Evolutionary conservation across 495 filamentous ascomycete species (phyloP).

Genomic region (Sphaerosporella brunnea): DNA sequence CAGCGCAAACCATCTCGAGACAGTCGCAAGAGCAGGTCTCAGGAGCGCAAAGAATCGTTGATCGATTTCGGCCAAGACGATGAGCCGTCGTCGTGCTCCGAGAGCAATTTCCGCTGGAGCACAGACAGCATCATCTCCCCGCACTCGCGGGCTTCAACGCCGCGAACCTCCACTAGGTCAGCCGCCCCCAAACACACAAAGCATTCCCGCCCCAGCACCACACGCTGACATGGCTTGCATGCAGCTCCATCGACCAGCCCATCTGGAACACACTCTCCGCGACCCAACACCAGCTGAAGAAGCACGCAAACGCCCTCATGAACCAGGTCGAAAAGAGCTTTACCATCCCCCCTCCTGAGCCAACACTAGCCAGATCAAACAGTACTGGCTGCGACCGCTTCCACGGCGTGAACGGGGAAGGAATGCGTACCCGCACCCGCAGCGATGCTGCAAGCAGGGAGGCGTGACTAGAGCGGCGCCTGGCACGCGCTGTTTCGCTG

Average conservation of each 20-base stretch:
- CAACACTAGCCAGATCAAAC: background rate
- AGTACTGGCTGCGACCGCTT: background rate
- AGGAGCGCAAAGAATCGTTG: slow-evolving; percentile 13
- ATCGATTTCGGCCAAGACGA: slow-evolving; percentile 18
- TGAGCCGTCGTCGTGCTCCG: slow-evolving; percentile 1
- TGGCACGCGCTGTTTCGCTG: background rate
- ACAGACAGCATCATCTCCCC: slow-evolving; percentile 10
- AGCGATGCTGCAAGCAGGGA: no score
- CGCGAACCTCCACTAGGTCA: slow-evolving; percentile 7
- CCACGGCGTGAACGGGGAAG: no score
- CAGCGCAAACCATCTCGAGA: background rate
- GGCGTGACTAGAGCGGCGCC: background rate
- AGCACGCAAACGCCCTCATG: slow-evolving; percentile 20
- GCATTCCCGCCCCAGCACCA: slow-evolving; percentile 15
- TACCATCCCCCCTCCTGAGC: slow-evolving; percentile 9
- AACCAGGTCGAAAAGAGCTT: slow-evolving; percentile 19
- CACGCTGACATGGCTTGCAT: background rate
- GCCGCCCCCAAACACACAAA: background rate
- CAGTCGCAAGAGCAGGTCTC: slow-evolving; percentile 2
- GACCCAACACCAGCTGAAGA: slow-evolving; percentile 17
- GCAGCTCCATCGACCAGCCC: background rate
- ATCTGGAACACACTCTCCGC: slow-evolving; percentile 2
- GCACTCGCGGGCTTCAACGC: slow-evolving; percentile 3
- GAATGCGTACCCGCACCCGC: no score
- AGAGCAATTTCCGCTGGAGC: slow-evolving; percentile 19